A percentile compares a stretch with the other conserved stretches of the same genome.
These are phyloP conservation scores for Emergomyces africanus DNA, from an alignment of 2,329 filamentous ascomycete genomes.

Conservation along the genomic window DNA sequence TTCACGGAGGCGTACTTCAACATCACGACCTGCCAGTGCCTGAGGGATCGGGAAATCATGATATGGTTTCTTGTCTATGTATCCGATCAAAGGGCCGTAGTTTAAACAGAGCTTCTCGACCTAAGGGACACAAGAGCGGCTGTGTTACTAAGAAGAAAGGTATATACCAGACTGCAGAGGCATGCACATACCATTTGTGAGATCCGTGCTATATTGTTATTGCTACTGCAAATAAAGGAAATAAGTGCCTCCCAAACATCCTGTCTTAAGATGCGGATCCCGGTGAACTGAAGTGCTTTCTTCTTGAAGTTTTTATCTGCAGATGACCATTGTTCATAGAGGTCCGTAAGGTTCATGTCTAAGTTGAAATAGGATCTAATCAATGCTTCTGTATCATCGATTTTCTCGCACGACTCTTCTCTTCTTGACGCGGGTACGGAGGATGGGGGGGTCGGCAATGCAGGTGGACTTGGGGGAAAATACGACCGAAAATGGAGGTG, in stretches of 20 bases:
- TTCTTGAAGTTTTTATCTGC: slow-evolving; percentile 80
- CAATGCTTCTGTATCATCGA: slow-evolving; percentile 61
- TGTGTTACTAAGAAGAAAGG: neutral
- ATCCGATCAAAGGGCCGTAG: slow-evolving; percentile 66
- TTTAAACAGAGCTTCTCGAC: slow-evolving; percentile 77
- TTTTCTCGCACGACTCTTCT: slow-evolving; percentile 17
- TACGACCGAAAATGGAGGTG: slow-evolving; percentile 69
- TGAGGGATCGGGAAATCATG: slow-evolving; percentile 77
- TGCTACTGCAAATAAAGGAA: slow-evolving; percentile 95
- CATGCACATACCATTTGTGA: slow-evolving; percentile 64
- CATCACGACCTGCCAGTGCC: slow-evolving; percentile 56
- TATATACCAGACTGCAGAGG: neutral
- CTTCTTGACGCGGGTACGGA: slow-evolving; percentile 23
- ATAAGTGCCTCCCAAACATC: slow-evolving; percentile 93
- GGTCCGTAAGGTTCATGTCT: slow-evolving; percentile 54
- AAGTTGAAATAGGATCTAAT: slow-evolving; percentile 82
- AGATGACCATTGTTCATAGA: slow-evolving; percentile 80
- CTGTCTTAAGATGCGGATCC: slow-evolving; percentile 84
- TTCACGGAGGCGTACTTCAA: slow-evolving; percentile 66
- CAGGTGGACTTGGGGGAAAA: slow-evolving; percentile 31
- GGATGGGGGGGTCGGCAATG: slow-evolving; percentile 26
- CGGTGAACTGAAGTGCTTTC: slow-evolving; percentile 74
- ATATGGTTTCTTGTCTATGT: slow-evolving; percentile 57
- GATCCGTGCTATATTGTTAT: slow-evolving; percentile 94
- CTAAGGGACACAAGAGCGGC: slow-evolving; percentile 22